A percentile compares a stretch with the other conserved stretches of the same genome.
phyloP scores from a whole-genome alignment of 306 rosid species.

The Castanea crenata region DNA sequence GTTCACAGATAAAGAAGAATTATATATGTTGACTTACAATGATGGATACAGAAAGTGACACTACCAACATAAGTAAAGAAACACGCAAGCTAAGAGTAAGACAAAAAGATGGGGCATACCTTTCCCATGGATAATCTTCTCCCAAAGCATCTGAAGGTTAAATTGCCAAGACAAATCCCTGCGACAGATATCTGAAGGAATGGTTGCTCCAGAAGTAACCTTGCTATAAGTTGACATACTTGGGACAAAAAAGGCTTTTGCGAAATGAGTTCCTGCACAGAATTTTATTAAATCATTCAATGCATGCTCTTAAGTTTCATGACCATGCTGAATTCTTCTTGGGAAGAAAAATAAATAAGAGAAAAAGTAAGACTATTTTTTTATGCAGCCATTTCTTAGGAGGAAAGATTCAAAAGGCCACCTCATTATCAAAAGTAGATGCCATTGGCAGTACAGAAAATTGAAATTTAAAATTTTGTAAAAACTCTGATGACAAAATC shows the following conservation, averaged over 20 bases:
- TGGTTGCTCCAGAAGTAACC: constrained; percentile 53
- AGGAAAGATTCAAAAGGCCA: neutral
- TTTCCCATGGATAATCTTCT: constrained; percentile 54
- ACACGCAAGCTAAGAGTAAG: constrained; percentile 8
- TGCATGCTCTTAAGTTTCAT: constrained; percentile 13
- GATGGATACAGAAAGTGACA: neutral
- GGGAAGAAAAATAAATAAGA: constrained; percentile 1
- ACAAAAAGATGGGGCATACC: constrained; percentile 38
- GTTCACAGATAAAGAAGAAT: neutral
- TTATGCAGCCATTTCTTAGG: neutral
- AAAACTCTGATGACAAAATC: neutral
- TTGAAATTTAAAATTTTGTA: neutral
- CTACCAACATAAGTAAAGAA: neutral
- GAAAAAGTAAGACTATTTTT: neutral
- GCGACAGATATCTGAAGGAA: constrained; percentile 39
- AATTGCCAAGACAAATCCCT: constrained; percentile 71
- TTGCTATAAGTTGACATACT: constrained; percentile 59
- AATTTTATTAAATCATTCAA: constrained; percentile 14
- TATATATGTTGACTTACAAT: neutral
- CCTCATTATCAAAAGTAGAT: neutral
- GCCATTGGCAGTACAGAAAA: neutral
- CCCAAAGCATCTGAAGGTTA: constrained; percentile 66
- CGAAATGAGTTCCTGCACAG: constrained; percentile 55
- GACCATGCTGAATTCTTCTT: neutral
- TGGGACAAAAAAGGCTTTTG: constrained; percentile 75